Conservation (phyloP, 2,329 filamentous ascomycete species). For the Aspergillus terreus region DNA sequence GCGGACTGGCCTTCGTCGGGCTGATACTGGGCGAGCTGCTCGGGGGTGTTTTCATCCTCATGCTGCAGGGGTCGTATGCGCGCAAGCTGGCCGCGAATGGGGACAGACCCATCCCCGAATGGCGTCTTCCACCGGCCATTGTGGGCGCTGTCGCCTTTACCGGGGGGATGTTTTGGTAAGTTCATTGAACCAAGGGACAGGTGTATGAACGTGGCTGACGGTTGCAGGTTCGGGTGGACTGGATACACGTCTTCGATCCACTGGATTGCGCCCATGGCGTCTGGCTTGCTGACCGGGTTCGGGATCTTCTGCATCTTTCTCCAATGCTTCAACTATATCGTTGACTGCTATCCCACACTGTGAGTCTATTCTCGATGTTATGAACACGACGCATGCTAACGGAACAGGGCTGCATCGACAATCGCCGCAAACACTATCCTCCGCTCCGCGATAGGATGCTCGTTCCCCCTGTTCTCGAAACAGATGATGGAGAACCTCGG, state of each 20-base stretch:
- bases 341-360: conserved; percentile 41
- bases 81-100: conserved; percentile 30
- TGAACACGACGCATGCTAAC: background rate
- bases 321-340: conserved; percentile 36
- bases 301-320: conserved; percentile 32
- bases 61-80: conserved; percentile 24
- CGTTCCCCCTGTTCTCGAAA: conserved; percentile 36
- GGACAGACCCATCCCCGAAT: conserved; percentile 30
- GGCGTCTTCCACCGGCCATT: conserved; percentile 31
- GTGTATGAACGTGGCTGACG: background rate
- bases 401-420: conserved; percentile 33
- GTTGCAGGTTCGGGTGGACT: conserved; percentile 30
- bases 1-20: conserved; percentile 28
- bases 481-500: conserved; percentile 38
- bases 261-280: conserved; percentile 32
- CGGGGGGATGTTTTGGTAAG: conserved; percentile 35
- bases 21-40: conserved; percentile 30
- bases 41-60: conserved; percentile 28
- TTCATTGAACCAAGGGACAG: background rate
- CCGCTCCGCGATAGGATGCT: conserved; percentile 35
- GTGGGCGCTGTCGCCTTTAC: conserved; percentile 32
- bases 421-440: conserved; percentile 40
- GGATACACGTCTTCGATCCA: conserved; percentile 30
- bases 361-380: conserved; percentile 20
- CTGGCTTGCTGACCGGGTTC: conserved; percentile 28